phyloP scores from a whole-genome alignment of 768 basidiomycete species.

The Leucocoprinus leucothites region DNA sequence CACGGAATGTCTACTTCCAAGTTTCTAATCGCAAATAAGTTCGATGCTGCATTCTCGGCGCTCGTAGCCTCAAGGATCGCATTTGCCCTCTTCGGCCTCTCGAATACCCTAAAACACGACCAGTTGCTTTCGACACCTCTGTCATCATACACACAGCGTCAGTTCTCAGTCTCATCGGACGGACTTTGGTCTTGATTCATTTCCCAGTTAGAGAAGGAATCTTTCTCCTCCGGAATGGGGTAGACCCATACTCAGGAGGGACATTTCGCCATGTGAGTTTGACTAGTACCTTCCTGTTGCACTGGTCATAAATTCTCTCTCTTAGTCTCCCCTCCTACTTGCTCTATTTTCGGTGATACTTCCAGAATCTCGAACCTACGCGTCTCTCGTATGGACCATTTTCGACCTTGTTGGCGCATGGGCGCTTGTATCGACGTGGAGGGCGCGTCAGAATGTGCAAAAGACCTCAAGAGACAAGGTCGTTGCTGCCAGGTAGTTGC shows the following conservation, averaged over 20 bases:
- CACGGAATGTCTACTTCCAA: too few relatives aligned
- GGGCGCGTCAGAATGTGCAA: constrained; percentile 49
- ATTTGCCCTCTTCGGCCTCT: constrained; percentile 49
- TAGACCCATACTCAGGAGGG: constrained; percentile 87
- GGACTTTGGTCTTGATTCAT: constrained; percentile 10
- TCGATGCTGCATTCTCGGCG: constrained; percentile 33
- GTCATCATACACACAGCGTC: constrained; percentile 76
- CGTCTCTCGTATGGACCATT: constrained; percentile 67
- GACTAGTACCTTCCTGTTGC: background rate
- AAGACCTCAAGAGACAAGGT: constrained; percentile 53
- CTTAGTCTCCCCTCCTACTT: constrained; percentile 81
- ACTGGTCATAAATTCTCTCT: background rate
- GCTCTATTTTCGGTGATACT: constrained; percentile 71
- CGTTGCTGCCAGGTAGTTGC: constrained; percentile 65
- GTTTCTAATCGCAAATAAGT: too few relatives aligned
- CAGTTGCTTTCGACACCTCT: constrained; percentile 80
- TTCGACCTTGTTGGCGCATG: constrained; percentile 68
- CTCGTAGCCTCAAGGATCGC: constrained; percentile 49
- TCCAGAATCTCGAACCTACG: constrained; percentile 44
- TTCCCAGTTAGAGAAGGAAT: constrained; percentile 83
- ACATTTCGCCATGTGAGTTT: constrained; percentile 77
- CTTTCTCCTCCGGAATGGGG: constrained; percentile 70
- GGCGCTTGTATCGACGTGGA: constrained; percentile 68
- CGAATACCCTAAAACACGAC: constrained; percentile 56
- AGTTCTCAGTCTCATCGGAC: constrained; percentile 16